These are phyloP conservation scores for Coemansia sp. DNA, from an alignment of 192 early-diverging fungal species.

Conservation along the genomic window DNA sequence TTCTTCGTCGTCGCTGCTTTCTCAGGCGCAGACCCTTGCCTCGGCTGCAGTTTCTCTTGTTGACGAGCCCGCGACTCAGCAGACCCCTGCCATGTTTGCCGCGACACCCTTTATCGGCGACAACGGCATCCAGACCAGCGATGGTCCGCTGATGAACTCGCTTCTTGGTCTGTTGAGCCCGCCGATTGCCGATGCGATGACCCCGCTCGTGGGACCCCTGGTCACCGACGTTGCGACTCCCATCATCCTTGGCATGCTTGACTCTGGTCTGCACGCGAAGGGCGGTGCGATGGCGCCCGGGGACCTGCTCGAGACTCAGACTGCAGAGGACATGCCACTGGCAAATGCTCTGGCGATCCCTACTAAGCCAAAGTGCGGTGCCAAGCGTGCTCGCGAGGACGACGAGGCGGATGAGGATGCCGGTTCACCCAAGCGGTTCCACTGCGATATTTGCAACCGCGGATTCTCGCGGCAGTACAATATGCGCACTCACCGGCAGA, in stretches of 20 bases:
- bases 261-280: not conserved
- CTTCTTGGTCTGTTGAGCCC: conserved; percentile 44
- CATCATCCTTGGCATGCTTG: conserved; percentile 6
- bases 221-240: not conserved
- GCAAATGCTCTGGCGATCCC: conserved; percentile 2
- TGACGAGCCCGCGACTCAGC: not conserved
- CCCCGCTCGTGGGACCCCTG: conserved; percentile 5
- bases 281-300: conserved; percentile 8
- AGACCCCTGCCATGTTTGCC: conserved; percentile 2
- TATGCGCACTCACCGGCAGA: conserved; percentile 75
- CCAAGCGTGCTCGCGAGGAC: conserved; percentile 5
- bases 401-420: conserved; percentile 5
- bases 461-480: conserved; percentile 83
- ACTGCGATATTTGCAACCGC: conserved; percentile 65
- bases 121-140: conserved; percentile 1
- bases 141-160: conserved; percentile 36
- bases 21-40: conserved; percentile 15
- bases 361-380: not conserved
- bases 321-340: conserved; percentile 3
- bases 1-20: conserved; percentile 9
- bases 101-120: not conserved
- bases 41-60: conserved; percentile 4
- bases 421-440: conserved; percentile 20
- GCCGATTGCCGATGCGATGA: conserved; percentile 5
- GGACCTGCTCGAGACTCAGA: conserved; percentile 24